phyloP scores from a whole-genome alignment of 2,329 filamentous ascomycete species.

The Bisporella sp. region DNA sequence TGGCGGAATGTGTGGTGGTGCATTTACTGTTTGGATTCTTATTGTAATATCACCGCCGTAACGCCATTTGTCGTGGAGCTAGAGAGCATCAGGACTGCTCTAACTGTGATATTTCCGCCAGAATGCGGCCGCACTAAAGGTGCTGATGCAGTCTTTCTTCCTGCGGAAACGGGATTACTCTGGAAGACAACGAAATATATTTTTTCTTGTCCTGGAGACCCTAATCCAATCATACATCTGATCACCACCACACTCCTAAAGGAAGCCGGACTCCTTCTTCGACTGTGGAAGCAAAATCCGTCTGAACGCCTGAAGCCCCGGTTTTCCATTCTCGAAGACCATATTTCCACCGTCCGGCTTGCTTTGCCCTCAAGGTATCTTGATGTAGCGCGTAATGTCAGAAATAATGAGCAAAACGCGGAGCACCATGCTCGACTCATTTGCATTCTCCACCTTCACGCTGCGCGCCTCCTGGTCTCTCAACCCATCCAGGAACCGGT shows the following conservation, averaged over 20 bases:
- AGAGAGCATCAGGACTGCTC: slow-evolving; percentile 25
- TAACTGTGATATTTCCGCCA: slow-evolving; percentile 9
- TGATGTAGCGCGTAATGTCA: slow-evolving; percentile 25
- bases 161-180: slow-evolving; percentile 2
- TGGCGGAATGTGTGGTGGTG: slow-evolving; percentile 32
- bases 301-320: slow-evolving; percentile 12
- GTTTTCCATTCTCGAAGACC: slow-evolving; percentile 12
- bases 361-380: slow-evolving; percentile 27
- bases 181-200: slow-evolving; percentile 14
- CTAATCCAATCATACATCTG: slow-evolving; percentile 23
- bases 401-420: slow-evolving; percentile 20
- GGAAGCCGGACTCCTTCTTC: slow-evolving; percentile 19
- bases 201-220: slow-evolving; percentile 10
- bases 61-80: slow-evolving; percentile 24
- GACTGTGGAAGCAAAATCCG: slow-evolving; percentile 12
- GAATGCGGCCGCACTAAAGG: neutral
- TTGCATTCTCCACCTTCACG: slow-evolving; percentile 22
- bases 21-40: slow-evolving; percentile 30
- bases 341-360: slow-evolving; percentile 20
- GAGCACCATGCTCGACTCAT: slow-evolving; percentile 24
- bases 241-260: slow-evolving; percentile 23
- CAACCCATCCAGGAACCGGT: slow-evolving; percentile 6
- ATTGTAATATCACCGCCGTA: slow-evolving; percentile 28
- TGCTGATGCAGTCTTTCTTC: slow-evolving; percentile 5
- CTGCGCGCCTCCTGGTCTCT: slow-evolving; percentile 16